A percentile compares a stretch with the other conserved stretches of the same genome.
phyloP scores from a whole-genome alignment of 2,329 filamentous ascomycete genomes.

The Pseudogymnoascus sp. region DNA sequence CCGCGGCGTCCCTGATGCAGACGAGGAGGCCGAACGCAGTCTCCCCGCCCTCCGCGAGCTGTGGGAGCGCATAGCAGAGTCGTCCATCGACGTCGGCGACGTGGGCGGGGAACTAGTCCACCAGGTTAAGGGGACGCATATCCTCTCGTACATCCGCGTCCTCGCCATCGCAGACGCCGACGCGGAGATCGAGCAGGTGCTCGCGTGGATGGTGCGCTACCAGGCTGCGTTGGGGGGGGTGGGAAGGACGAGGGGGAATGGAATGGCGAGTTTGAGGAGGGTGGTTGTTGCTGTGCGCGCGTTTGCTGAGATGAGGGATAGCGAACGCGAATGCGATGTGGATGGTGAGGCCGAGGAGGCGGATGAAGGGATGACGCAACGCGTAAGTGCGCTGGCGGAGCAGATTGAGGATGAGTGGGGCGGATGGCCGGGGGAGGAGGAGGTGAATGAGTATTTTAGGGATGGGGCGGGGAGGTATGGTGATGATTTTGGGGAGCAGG shows the following conservation, averaged over 20 bases:
- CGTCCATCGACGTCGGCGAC: not conserved
- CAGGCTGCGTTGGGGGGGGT: constrained; percentile 29
- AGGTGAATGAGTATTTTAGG: constrained; percentile 12
- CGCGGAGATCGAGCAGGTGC: constrained; percentile 47
- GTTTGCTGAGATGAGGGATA: constrained; percentile 13
- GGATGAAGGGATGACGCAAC: not conserved
- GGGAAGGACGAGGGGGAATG: constrained; percentile 17
- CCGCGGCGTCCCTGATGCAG: not conserved
- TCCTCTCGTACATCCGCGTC: constrained; percentile 56
- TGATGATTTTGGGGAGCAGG: not conserved
- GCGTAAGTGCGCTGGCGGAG: constrained; percentile 16
- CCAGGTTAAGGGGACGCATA: constrained; percentile 38
- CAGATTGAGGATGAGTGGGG: constrained; percentile 19
- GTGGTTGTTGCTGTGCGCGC: constrained; percentile 20
- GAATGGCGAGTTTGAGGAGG: constrained; percentile 14
- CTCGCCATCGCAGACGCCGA: constrained; percentile 55
- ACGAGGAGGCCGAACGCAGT: not conserved
- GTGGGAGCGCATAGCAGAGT: not conserved
- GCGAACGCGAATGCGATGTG: constrained; percentile 10
- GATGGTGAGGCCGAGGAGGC: constrained; percentile 3
- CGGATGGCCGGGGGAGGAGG: constrained; percentile 25
- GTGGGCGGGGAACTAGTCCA: constrained; percentile 30
- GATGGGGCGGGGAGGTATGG: not conserved
- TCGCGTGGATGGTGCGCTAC: constrained; percentile 52
- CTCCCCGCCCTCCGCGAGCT: not conserved